Base-by-base conservation (phyloP, 225 moss, liverwort and hornwort species). In the Polytrichum formosum region DNA sequence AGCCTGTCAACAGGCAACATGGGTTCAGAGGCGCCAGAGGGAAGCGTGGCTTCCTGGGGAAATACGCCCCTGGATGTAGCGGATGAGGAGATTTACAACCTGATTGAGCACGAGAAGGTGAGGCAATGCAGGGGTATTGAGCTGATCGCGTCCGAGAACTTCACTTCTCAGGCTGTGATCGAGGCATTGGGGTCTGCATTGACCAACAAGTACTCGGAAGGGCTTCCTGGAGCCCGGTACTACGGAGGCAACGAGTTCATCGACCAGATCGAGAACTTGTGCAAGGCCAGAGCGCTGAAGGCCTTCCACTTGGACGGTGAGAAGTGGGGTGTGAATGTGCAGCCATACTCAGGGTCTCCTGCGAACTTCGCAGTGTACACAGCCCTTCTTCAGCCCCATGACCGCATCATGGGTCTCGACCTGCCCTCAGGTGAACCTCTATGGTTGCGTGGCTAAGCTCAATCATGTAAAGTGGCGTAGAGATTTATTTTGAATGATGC, bases 291-390 rank as follows among this genome's bases (percentile, higher is more conserved):
- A 37, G 90, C 90, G 1, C 61, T 90, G 4, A 80, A 82, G 71
- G 90, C 90, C 0, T 90, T 87, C 53, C 87, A 82, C 64, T 46
- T 90, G 72, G 87, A 87, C 2, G 29, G 73, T 0, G 67, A 55
- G 8, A 77, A 70, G 28, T 90, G 90, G 90, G 87, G 87, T 21
- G 90, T 90, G 72, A 90, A 90, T 7, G 90, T 90, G 81, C 90
- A 90, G 80, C 87, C 90, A 0, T 87, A 87, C 67, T 90, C 90
- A 2, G 90, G 90, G 1, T 87, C 87, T 0, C 90, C 90, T 13
- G 85, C 89, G 6, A 89, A 85, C 35, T 89, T 89, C 62, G 90
- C 90, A 0, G 88, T 88, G 7, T 90, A 90, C 81, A 90, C 90
- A 0, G 90, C 87, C 0, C 66, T 90, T 1, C 73, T 90, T 21